Base-by-base conservation (phyloP, 495 filamentous ascomycete genomes). In the Alectoria sarmentosa region DNA sequence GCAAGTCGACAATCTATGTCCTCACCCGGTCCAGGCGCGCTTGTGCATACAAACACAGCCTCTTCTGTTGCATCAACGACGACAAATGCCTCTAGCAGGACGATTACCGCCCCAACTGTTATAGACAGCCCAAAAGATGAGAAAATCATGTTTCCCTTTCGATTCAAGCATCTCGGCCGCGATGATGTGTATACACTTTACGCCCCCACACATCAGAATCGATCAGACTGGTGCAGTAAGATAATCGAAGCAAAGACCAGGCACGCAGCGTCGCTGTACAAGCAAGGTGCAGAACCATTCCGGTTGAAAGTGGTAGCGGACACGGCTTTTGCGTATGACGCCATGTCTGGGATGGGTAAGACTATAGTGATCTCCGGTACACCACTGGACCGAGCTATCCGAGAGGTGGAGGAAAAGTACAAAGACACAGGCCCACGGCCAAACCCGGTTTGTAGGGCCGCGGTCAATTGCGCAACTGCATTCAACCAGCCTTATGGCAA, bases 261-360 rank as follows among this genome's bases (percentile, higher is more conserved):
- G 61, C 92, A 98, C 75, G 94, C 95, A 10, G 85, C 89, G 4
- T 88, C 91, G 21, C 78, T 98, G 13, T 90, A 90, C 73, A 85
- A 89, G 1, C 95, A 98, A 73, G 96, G 97, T 73, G 93, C 94
- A 1, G 94, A 99, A 75, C 94, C 94, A 2, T 99, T 99, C 82
- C 83, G 91, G 63, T 78, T 98, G 7, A 86, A 90, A 41, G 91
- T 98, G 21, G 86, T 99, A 73, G 92, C 94, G 1, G 94, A 99
- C 70, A 85, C 87, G 44, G 90, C 95, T 0, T 99, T 99, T 72
- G 86, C 83, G 9, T 90, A 90, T 69, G 90, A 96, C 61, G 83
- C 86, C n/a, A 76, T 82, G 60, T 73, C 76, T 10, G 69, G 71
- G 26, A 75, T 76, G 14, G 75, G 80, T n/a, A 84, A 78, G 66